Evolutionary conservation across 768 basidiomycete species (phyloP).

Genomic region (Porphyrellus cyaneotinctus): DNA sequence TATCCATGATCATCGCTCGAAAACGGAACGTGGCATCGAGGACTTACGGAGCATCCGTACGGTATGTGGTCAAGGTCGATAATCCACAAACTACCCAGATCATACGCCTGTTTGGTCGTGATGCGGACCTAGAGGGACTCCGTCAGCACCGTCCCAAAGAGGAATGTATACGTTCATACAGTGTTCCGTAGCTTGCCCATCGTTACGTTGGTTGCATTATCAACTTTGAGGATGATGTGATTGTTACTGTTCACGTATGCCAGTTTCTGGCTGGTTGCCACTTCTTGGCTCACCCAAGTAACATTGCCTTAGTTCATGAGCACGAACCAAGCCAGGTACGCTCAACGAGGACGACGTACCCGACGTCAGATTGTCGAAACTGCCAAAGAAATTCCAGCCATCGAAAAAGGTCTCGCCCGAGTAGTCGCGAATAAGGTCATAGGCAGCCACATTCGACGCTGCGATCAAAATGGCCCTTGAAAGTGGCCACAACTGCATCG

Average conservation of each 20-base stretch:
- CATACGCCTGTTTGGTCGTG: conserved; percentile 40
- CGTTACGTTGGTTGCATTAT: conserved; percentile 58
- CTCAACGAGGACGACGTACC: conserved; percentile 30
- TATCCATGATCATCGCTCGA: neutral
- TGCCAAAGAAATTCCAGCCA: conserved; percentile 52
- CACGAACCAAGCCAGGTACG: neutral
- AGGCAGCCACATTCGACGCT: conserved; percentile 17
- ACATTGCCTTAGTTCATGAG: conserved; percentile 48
- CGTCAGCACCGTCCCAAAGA: neutral
- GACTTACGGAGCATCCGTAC: conserved; percentile 53
- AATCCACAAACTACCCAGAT: conserved; percentile 44
- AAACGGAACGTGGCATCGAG: neutral
- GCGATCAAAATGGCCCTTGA: neutral
- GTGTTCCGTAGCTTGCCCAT: conserved; percentile 53
- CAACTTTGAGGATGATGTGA: conserved; percentile 69
- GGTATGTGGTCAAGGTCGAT: conserved; percentile 48
- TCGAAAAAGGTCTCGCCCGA: conserved; percentile 51
- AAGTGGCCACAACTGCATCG: conserved; percentile 13
- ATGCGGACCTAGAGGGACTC: conserved; percentile 38
- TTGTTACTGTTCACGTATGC: conserved; percentile 59
- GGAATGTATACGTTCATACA: conserved; percentile 31
- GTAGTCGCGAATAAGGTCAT: conserved; percentile 41
- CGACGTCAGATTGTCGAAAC: conserved; percentile 43
- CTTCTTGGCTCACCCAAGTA: conserved; percentile 48
- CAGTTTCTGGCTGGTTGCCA: conserved; percentile 46